A percentile compares a stretch with the other conserved stretches of the same genome.
These are phyloP conservation scores for Dactylella cylindrospora DNA, from an alignment of 2,329 filamentous ascomycete species.

Conservation along the genomic window DNA sequence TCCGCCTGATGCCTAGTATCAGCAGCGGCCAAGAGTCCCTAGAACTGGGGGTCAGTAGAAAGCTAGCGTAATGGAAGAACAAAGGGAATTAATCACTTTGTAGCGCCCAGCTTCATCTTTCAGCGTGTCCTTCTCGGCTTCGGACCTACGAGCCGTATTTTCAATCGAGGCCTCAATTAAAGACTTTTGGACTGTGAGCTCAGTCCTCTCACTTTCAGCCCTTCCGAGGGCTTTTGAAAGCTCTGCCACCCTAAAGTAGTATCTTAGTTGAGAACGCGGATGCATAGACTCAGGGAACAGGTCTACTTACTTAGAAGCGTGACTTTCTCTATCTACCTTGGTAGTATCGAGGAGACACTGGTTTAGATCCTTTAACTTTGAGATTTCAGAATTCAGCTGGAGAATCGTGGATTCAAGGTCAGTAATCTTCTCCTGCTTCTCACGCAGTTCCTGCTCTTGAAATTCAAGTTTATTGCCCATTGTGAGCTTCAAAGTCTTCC, in stretches of 20 bases:
- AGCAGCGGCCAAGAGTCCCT: not conserved
- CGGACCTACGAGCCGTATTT: constrained; percentile 5
- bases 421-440: constrained; percentile 2
- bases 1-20: constrained; percentile 1
- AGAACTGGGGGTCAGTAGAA: not conserved
- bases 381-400: not conserved
- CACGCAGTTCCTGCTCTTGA: not conserved
- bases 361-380: constrained; percentile 22
- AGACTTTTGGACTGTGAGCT: constrained; percentile 11
- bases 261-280: not conserved
- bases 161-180: constrained; percentile 14
- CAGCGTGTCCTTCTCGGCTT: constrained; percentile 16
- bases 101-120: not conserved
- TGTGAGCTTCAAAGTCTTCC: constrained; percentile 15
- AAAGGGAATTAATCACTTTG: not conserved
- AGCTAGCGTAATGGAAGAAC: not conserved
- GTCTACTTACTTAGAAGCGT: constrained; percentile 6
- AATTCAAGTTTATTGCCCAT: constrained; percentile 3
- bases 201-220: constrained; percentile 5
- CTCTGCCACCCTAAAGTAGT: constrained; percentile 10
- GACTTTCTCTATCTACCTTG: constrained; percentile 10
- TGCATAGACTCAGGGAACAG: not conserved
- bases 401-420: constrained; percentile 2
- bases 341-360: constrained; percentile 14
- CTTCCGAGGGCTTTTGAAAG: constrained; percentile 2